Evolutionary conservation across 2,329 filamentous ascomycete species (phyloP).

Genomic region (Thielaviopsis euricoi): DNA sequence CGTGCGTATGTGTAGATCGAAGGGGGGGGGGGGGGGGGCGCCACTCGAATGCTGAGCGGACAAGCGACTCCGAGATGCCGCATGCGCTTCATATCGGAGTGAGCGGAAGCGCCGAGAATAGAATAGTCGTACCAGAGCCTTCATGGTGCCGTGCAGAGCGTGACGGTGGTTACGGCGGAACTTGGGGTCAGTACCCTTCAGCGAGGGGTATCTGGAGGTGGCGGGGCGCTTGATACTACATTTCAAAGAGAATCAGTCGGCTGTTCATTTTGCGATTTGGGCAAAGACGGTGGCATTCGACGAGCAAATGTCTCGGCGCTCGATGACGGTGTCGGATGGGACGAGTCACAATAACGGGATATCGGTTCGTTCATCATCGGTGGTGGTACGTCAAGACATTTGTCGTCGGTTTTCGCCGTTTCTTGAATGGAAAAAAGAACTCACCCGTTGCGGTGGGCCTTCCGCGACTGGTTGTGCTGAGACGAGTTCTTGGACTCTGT

Average conservation of each 20-base stretch:
- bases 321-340: neutral
- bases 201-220: slow-evolving; percentile 95
- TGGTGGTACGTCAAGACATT: neutral
- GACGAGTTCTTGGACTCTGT: slow-evolving; percentile 99
- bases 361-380: neutral
- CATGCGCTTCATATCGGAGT: neutral
- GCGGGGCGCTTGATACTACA: slow-evolving; percentile 99
- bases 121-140: slow-evolving; percentile 65
- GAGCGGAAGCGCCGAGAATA: neutral
- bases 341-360: neutral
- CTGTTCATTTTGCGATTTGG: neutral
- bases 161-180: slow-evolving; percentile 99
- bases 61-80: neutral
- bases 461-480: slow-evolving; percentile 95
- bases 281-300: neutral
- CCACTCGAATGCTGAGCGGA: neutral
- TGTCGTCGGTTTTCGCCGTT: neutral
- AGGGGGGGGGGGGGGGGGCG: too few relatives aligned
- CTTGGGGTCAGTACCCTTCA: slow-evolving; percentile 98
- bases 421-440: neutral
- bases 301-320: slow-evolving; percentile 13
- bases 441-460: slow-evolving; percentile 98
- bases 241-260: neutral
- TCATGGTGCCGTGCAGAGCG: slow-evolving; percentile 97
- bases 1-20: neutral